These are phyloP conservation scores for Akanthomyces muscarius DNA, from an alignment of 2,329 filamentous ascomycete genomes.

Conservation along the genomic window DNA sequence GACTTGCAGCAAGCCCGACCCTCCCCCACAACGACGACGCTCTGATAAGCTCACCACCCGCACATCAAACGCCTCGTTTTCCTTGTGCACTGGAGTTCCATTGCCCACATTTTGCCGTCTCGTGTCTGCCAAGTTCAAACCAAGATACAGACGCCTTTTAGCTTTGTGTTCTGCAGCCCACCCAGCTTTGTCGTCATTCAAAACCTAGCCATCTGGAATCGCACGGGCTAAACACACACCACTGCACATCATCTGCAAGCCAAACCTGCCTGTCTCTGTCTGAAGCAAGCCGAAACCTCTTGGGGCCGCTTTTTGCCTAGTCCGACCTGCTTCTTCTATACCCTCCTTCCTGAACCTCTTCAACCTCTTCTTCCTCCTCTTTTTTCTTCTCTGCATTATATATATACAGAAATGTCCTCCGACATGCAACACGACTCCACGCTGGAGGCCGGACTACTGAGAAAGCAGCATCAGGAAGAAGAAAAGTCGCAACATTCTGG, in stretches of 20 bases:
- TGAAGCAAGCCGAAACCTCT: slow-evolving; percentile 2
- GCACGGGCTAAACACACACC: slow-evolving; percentile 11
- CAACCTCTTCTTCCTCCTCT: not conserved
- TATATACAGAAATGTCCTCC: slow-evolving; percentile 11
- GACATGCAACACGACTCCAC: slow-evolving; percentile 10
- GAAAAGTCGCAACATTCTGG: slow-evolving; percentile 11
- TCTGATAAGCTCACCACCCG: slow-evolving; percentile 10
- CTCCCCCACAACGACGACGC: not conserved
- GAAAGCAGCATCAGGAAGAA: slow-evolving; percentile 15
- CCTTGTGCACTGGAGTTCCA: not conserved
- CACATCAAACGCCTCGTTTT: slow-evolving; percentile 5
- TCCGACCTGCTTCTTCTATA: not conserved
- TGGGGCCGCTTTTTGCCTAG: not conserved
- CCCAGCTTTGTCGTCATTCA: slow-evolving; percentile 9
- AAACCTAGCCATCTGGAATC: not conserved
- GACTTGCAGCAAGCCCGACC: not conserved
- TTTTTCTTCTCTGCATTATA: slow-evolving; percentile 4
- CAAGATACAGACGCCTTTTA: not conserved
- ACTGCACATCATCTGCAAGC: slow-evolving; percentile 7
- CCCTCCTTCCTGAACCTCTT: not conserved
- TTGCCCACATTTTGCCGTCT: slow-evolving; percentile 8
- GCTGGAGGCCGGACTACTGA: slow-evolving; percentile 14
- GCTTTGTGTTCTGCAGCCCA: slow-evolving; percentile 7
- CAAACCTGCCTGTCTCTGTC: not conserved
- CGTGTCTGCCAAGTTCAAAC: slow-evolving; percentile 9